Base-by-base conservation (phyloP, 2,329 filamentous ascomycete genomes). In the Aureobasidium sp. region DNA sequence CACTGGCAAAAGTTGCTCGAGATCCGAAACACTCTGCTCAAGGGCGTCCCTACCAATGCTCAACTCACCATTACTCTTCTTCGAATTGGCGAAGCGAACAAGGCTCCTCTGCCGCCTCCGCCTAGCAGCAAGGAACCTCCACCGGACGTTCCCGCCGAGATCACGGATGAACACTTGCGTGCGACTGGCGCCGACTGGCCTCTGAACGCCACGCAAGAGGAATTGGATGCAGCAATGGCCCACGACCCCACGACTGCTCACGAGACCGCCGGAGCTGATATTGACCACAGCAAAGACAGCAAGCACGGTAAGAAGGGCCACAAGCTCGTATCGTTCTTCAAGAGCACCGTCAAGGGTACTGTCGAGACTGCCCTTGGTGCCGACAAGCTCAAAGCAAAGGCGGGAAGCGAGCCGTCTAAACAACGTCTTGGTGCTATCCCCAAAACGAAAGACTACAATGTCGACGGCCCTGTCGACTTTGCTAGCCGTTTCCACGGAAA, bases 21-120 rank as follows among this genome's bases (percentile, higher is more conserved):
- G 68, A 75, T 91, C 25, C 82, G 87, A 64, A 91, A 91, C 66
- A 90, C 88, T 0, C 72, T 94, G 1, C 83, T 96, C 56, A 90
- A 88, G 70, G 89, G 90, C 2, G 86, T 94, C 0, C 91, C 91
- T 0, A 96, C 90, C 1, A 94, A 95, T 70, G 89, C 90, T 3
- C 91, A 96, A 70, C 82, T 95, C 20, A 86, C 90, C 0, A 77
- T 95, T 31, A 95, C 90, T 0, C 80, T 95, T 1, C 83, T 95
- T 12, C 87, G 91, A 5, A 85, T 93, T 34, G 90, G 90, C 44
- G 91, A 95, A 74, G 84, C 84, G 12, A 92, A 92, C 74, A 88
- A 89, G 66, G 87, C 89, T 0, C 91, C 91, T 0, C 74, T 95
- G 0, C 89, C 90, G 34, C 78, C 83, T 12, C 82, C 83, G 25